phyloP scores from a whole-genome alignment of 2,329 filamentous ascomycete species.

The Alternaria arbusti region DNA sequence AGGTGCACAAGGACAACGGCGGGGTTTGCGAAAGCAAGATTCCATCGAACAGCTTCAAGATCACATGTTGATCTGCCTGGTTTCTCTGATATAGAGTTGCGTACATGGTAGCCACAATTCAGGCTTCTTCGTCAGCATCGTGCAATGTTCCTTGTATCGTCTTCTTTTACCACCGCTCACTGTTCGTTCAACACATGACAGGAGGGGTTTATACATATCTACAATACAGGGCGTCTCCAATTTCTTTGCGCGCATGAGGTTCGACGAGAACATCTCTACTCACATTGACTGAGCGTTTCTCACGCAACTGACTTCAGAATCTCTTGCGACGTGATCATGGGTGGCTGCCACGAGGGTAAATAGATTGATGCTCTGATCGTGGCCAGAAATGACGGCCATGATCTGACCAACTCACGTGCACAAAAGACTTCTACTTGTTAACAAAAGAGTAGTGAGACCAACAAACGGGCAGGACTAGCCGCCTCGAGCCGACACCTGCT shows the following conservation, averaged over 20 bases:
- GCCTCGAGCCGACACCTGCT: background rate
- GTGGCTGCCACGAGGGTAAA: background rate
- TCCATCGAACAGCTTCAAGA: background rate
- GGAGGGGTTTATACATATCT: background rate
- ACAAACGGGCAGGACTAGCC: background rate
- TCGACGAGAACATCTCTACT: background rate
- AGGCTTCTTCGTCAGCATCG: too few relatives aligned
- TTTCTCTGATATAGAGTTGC: too few relatives aligned
- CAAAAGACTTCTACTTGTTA: background rate
- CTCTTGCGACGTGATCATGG: background rate
- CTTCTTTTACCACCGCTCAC: background rate
- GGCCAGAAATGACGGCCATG: background rate
- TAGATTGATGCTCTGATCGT: background rate
- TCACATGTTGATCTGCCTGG: background rate
- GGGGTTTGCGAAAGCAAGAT: background rate
- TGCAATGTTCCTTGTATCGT: background rate
- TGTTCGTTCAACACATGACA: slow-evolving; percentile 3
- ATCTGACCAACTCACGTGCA: background rate
- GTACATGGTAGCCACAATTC: too few relatives aligned
- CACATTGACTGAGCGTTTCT: background rate
- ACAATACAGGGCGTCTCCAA: background rate
- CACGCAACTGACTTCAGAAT: background rate
- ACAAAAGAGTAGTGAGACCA: background rate
- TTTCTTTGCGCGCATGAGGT: background rate
- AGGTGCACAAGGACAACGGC: background rate